Base-by-base conservation (phyloP, 495 filamentous ascomycete genomes). In the Pyronema domesticum region DNA sequence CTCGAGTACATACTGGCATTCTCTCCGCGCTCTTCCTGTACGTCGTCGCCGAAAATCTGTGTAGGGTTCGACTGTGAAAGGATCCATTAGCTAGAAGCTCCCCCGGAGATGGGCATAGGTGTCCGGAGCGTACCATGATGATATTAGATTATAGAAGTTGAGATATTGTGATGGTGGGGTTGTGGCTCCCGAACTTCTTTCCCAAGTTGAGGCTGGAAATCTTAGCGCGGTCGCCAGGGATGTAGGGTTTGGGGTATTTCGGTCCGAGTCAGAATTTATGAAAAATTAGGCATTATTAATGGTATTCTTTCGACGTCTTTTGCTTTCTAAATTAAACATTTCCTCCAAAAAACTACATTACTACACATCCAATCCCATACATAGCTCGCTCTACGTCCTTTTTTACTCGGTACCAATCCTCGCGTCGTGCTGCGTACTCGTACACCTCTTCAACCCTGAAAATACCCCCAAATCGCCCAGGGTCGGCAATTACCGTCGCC, bases 1-100 rank as follows among this genome's bases (percentile, higher is more conserved):
- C 46, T 17, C 48, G 48, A 35, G 30, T 15, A 60, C 63, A 23
- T 58, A 77, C 91, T 86, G 58, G 91, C 91, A 82, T 98, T 98
- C 74, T 98, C 91, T 63, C 91, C 91, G 71, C 95, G 96, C 75
- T 98, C 89, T 73, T 98, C 86, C 51, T 81, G 88, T 55, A 93
- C 89, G 68, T 93, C 91, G 70, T 96, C 88, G 61, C 83, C 85
- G 73, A 98, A 96, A 73, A 98, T 98, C 70, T 98, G 91, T 48
- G 88, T 95, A 61, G 91, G 89, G 71, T 88, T 93, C 65, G 57
- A 58, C 63, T 66, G 45, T 0, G 37, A 18, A 13, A 34, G 39
- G 11, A 50, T 50, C 47, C 18, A 11, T 13, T 34, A 35, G 13
- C 8, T 13, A 35, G 19, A 13, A 8, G 18, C 8, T 36, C 36